Evolutionary conservation across 2,329 filamentous ascomycete genomes (phyloP).

Genomic region (Trichocomaceae sp.): DNA sequence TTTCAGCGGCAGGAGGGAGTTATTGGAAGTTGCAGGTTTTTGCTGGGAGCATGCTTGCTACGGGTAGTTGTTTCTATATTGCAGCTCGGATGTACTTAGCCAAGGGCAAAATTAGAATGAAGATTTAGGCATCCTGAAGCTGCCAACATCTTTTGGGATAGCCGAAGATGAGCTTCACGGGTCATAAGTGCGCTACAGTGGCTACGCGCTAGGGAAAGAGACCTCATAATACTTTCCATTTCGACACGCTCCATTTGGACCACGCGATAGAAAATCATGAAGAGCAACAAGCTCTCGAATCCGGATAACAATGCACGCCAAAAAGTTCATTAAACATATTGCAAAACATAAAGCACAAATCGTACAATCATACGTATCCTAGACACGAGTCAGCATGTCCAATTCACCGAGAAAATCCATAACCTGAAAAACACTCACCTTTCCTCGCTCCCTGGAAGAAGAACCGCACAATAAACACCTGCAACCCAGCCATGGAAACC

Average conservation of each 20-base stretch:
- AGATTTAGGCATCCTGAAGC: no score
- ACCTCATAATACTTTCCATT: neutral
- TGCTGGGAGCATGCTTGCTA: constrained; percentile 53
- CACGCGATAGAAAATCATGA: neutral
- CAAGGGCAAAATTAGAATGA: constrained; percentile 24
- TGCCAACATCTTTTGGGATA: no score
- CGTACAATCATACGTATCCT: neutral
- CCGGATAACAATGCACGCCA: neutral
- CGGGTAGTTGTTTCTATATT: constrained; percentile 46
- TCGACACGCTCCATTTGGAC: neutral
- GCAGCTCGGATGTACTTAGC: constrained; percentile 54
- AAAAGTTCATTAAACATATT: neutral
- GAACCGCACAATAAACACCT: constrained; percentile 96
- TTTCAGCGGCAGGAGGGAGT: neutral
- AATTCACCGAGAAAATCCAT: neutral
- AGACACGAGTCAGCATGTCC: neutral
- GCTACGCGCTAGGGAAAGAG: neutral
- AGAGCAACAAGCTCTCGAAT: neutral
- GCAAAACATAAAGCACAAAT: neutral
- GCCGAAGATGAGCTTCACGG: neutral
- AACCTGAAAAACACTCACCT: constrained; percentile 39
- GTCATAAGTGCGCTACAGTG: neutral
- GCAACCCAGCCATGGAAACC: constrained; percentile 87
- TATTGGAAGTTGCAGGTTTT: constrained; percentile 40
- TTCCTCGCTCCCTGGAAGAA: constrained; percentile 89